A percentile compares a stretch with the other conserved stretches of the same genome.
phyloP scores from a whole-genome alignment of 768 basidiomycete species.

The Atractiella rhizophila region DNA sequence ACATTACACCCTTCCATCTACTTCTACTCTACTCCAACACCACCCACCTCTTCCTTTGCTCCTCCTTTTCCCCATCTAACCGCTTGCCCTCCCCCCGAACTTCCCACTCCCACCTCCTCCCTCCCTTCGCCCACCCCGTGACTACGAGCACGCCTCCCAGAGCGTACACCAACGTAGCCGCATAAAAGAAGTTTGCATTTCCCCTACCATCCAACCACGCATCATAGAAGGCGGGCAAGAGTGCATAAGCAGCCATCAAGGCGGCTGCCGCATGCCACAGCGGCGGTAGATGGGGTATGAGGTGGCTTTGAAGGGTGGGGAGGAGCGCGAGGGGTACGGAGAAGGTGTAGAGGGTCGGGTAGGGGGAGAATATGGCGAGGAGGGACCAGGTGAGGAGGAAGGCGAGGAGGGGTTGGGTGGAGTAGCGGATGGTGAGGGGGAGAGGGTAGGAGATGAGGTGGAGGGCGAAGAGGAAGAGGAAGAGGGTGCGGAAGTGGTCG shows the following conservation, averaged over 20 bases:
- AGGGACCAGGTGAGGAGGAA: conserved; percentile 2
- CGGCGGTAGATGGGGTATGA: too few species aligned
- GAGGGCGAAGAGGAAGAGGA: conserved; percentile 72
- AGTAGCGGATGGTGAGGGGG: conserved; percentile 63
- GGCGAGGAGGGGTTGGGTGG: conserved; percentile 16
- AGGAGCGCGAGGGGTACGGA: conserved; percentile 58
- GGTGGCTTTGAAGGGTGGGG: too few species aligned
- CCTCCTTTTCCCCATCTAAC: too few species aligned
- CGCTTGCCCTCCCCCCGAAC: too few species aligned
- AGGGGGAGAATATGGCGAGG: conserved; percentile 55
- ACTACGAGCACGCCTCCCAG: conserved; percentile 61
- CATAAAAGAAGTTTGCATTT: conserved; percentile 97
- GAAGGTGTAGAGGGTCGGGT: conserved; percentile 58
- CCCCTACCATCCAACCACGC: conserved; percentile 78
- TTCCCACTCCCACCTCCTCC: too few species aligned
- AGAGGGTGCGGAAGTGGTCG: conserved; percentile 86
- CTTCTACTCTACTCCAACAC: too few species aligned
- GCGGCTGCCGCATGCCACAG: too few species aligned
- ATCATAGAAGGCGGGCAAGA: conserved; percentile 72
- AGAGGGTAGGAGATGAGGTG: conserved; percentile 59
- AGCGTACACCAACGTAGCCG: conserved; percentile 77
- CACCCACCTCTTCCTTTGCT: too few species aligned
- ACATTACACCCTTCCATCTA: too few species aligned
- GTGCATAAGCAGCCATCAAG: too few species aligned
- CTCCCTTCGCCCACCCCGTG: too few species aligned